Base-by-base conservation (phyloP, 2,329 filamentous ascomycete genomes). In the Orbilia ellipsospora region DNA sequence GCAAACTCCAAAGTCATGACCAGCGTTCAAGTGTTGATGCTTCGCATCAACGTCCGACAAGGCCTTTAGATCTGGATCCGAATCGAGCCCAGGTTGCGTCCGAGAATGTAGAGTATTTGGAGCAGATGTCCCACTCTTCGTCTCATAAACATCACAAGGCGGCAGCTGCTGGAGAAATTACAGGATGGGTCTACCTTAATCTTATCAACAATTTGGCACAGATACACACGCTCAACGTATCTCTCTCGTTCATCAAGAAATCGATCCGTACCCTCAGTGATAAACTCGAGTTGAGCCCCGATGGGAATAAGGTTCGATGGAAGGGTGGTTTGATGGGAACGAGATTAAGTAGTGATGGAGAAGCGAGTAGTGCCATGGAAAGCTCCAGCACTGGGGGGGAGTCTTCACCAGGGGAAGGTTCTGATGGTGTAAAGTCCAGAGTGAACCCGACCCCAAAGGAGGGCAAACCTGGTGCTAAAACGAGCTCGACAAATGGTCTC, bases 181-280 rank as follows among this genome's bases (percentile, higher is more conserved):
- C 93, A 26, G 91, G 91, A 3, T 95, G 92, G 92, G 88, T 94
- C 0, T 94, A 94, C 79, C 83, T 95, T 5, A 95, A 95, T 78
- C 83, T 96, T 0, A 85, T 96, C 0, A 89, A 90, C 80, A 93
- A 90, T 80, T 87, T 96, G 84, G 92, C 93, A 0, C 92, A 96
- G 82, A 83, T 96, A 16, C 92, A 96, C 79, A 94, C 93, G 0
- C 86, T 95, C 78, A 94, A 93, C 72, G 92, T 96, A 0, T 93
- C 92, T 0, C 86, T 90, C 0, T 88, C 90, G 28, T 94, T 94
- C 79, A 89, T 95, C 45, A 89, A 91, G 70, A 87, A 87, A 42
- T 91, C 93, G 0, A 85, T 96, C 0, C 84, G 85, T 0, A 88
- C 91, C 59, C 87, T 89, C 78, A 94, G 92, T 79, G 86, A 87